These are phyloP conservation scores for Lycium ferocissimum DNA, from an alignment of 257 asterid genomes.

Conservation along the genomic window DNA sequence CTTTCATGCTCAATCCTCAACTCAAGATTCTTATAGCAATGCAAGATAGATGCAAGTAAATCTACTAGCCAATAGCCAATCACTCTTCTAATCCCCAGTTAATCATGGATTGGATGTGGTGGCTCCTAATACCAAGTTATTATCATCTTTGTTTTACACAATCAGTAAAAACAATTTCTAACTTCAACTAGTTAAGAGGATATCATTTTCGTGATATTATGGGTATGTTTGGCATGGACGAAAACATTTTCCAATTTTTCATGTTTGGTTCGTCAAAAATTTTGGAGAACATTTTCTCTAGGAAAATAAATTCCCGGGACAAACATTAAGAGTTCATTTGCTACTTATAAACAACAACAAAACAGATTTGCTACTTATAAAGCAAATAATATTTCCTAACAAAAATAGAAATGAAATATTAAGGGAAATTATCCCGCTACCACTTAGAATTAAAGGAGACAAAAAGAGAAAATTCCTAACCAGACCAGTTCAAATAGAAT, in stretches of 20 bases:
- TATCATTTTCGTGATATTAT: not conserved
- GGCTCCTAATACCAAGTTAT: not conserved
- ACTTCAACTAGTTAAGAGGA: not conserved
- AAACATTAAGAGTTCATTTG: no score
- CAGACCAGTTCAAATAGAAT: no score
- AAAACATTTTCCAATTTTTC: not conserved
- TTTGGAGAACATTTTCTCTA: not conserved
- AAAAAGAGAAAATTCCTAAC: no score
- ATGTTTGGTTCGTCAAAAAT: no score
- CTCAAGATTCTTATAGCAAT: not conserved
- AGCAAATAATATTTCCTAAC: no score
- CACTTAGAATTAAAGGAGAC: no score
- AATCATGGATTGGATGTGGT: not conserved
- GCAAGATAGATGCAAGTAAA: constrained; percentile 11
- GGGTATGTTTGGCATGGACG: not conserved
- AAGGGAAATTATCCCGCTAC: no score
- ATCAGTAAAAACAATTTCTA: constrained; percentile 14
- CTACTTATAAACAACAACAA: no score
- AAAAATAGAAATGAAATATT: no score
- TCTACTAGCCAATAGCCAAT: not conserved
- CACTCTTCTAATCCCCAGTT: not conserved
- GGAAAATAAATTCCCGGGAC: not conserved
- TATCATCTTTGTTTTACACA: not conserved
- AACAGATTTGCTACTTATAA: no score
- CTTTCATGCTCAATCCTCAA: not conserved